Conservation (phyloP, 2,329 filamentous ascomycete genomes). For the Ophiognomonia clavigignenti-juglandacearum region DNA sequence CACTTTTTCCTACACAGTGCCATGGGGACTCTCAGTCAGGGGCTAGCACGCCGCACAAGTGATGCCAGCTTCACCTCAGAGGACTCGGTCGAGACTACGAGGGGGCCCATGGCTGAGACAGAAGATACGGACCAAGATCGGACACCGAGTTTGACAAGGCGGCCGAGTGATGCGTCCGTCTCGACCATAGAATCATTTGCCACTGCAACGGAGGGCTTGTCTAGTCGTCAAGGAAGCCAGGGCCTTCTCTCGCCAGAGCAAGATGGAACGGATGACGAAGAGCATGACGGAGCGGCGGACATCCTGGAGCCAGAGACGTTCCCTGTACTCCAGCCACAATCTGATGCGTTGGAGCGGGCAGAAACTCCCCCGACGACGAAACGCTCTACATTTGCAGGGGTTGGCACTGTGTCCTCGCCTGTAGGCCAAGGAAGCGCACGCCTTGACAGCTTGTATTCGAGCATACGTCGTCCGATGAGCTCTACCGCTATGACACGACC, state of each 20-base stretch:
- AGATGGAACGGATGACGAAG: not conserved
- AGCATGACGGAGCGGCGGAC: not conserved
- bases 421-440: constrained; percentile 17
- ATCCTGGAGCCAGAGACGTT: constrained; percentile 18
- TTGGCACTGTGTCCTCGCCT: constrained; percentile 15
- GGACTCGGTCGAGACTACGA: constrained; percentile 57
- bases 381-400: constrained; percentile 19
- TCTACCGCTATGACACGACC: constrained; percentile 30
- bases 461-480: constrained; percentile 39
- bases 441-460: constrained; percentile 25
- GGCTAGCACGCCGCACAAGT: constrained; percentile 41
- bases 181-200: constrained; percentile 52
- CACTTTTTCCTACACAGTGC: constrained; percentile 93
- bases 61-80: constrained; percentile 53
- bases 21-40: constrained; percentile 68
- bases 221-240: constrained; percentile 28
- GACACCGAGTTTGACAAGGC: constrained; percentile 21
- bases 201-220: constrained; percentile 48
- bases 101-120: constrained; percentile 34
- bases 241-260: constrained; percentile 16
- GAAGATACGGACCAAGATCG: not conserved
- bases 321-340: constrained; percentile 15
- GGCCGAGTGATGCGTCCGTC: constrained; percentile 44
- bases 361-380: constrained; percentile 28
- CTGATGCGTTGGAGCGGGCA: constrained; percentile 14